Conservation (phyloP, 352 stramenopile species). For the Phytophthora litchii region DNA sequence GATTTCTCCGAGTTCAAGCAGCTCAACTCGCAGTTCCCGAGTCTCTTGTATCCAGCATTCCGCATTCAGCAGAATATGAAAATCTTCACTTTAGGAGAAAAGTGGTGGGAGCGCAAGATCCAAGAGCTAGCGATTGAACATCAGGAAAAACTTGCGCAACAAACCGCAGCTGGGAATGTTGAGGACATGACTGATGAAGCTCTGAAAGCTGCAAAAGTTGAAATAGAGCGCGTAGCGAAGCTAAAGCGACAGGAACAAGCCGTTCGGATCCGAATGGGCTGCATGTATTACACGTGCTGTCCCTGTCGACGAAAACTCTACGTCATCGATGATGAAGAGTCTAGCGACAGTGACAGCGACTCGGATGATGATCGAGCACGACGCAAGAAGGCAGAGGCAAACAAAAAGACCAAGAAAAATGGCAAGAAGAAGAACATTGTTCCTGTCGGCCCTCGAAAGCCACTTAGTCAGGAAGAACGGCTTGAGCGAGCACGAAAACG, state of each 20-base stretch:
- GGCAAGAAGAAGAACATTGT: constrained; percentile 61
- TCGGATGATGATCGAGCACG: constrained; percentile 38
- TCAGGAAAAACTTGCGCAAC: constrained; percentile 42
- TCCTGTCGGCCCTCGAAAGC: constrained; percentile 57
- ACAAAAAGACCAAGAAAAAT: constrained; percentile 21
- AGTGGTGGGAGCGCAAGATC: constrained; percentile 71
- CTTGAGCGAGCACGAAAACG: constrained; percentile 69
- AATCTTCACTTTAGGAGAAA: constrained; percentile 64
- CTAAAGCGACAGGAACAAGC: constrained; percentile 63
- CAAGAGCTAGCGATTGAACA: constrained; percentile 55
- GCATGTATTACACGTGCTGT: constrained; percentile 67
- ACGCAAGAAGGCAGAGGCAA: constrained; percentile 16
- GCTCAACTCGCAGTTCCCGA: constrained; percentile 68
- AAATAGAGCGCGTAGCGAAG: constrained; percentile 35
- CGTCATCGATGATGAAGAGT: constrained; percentile 51
- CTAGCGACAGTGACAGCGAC: constrained; percentile 43
- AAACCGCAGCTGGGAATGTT: constrained; percentile 35
- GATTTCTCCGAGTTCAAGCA: constrained; percentile 76
- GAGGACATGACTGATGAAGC: constrained; percentile 41
- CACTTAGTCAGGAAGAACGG: constrained; percentile 69
- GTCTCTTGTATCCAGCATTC: constrained; percentile 68
- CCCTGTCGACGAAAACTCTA: constrained; percentile 64
- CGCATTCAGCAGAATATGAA: constrained; percentile 82
- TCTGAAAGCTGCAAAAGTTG: constrained; percentile 35
- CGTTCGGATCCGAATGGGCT: constrained; percentile 71